These are phyloP conservation scores for Stephanodiscus triporus DNA, from an alignment of 108 stramenopile genomes.

Conservation along the genomic window DNA sequence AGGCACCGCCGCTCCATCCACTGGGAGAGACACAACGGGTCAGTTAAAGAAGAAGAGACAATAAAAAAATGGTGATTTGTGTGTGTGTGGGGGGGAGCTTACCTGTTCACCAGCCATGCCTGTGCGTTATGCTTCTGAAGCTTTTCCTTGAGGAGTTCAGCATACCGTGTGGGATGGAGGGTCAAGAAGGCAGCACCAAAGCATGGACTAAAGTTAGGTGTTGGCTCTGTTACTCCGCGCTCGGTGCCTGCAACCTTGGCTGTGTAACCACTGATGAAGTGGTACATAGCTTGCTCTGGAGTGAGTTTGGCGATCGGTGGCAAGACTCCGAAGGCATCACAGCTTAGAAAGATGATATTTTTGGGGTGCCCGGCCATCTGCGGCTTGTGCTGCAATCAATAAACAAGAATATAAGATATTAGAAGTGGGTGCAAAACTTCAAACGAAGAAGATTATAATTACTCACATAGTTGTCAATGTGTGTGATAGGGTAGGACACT, in stretches of 20 bases:
- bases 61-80: too few relatives aligned
- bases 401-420: neutral
- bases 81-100: too few relatives aligned
- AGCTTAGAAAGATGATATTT: conserved; percentile 95
- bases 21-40: too few relatives aligned
- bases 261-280: conserved; percentile 97
- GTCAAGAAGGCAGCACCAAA: conserved; percentile 99
- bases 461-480: conserved; percentile 90
- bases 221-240: conserved; percentile 94
- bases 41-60: too few relatives aligned
- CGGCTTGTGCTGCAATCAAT: conserved; percentile 71
- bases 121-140: conserved; percentile 86
- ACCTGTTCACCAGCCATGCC: conserved; percentile 96
- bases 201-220: conserved; percentile 92
- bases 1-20: conserved; percentile 97
- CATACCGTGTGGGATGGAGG: conserved; percentile 94
- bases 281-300: conserved; percentile 97
- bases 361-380: conserved; percentile 96
- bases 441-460: neutral
- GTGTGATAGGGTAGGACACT: conserved; percentile 95
- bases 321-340: conserved; percentile 97
- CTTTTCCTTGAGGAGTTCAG: conserved; percentile 93
- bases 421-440: conserved; percentile 1
- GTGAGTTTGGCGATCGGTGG: conserved; percentile 94
- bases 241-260: conserved; percentile 99